Conservation (phyloP, 1,284 basidiomycete species). For the Caloboletus inedulis region DNA sequence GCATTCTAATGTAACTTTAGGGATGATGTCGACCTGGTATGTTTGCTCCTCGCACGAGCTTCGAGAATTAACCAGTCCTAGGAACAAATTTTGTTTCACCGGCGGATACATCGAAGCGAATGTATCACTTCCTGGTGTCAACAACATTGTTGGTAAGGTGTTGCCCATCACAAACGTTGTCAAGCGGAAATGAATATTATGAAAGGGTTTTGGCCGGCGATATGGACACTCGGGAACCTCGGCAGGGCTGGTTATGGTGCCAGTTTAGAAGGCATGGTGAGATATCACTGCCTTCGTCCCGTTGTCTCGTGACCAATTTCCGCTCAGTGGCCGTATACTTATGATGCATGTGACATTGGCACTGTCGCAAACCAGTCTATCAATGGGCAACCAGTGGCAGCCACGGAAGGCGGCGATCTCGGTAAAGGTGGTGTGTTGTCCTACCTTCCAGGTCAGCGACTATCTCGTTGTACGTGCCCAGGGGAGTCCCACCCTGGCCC, state of each 20-base stretch:
- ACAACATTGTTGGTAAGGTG: slow-evolving; percentile 47
- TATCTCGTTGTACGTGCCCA: slow-evolving; percentile 58
- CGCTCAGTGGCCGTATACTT: slow-evolving; percentile 45
- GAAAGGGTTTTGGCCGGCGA: slow-evolving; percentile 54
- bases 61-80: slow-evolving; percentile 14
- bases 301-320: slow-evolving; percentile 6
- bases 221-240: slow-evolving; percentile 68
- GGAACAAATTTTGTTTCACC: slow-evolving; percentile 82
- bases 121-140: slow-evolving; percentile 65
- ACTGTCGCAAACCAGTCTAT: slow-evolving; percentile 53
- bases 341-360: slow-evolving; percentile 53
- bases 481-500: slow-evolving; percentile 60
- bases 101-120: slow-evolving; percentile 60
- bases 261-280: slow-evolving; percentile 38
- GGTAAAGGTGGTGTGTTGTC: slow-evolving; percentile 36
- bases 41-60: neutral
- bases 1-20: slow-evolving; percentile 27
- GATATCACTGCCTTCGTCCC: slow-evolving; percentile 1
- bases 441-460: slow-evolving; percentile 49
- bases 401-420: slow-evolving; percentile 39
- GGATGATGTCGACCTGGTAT: slow-evolving; percentile 37
- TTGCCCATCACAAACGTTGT: neutral
- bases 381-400: slow-evolving; percentile 38
- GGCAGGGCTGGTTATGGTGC: slow-evolving; percentile 56
- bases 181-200: slow-evolving; percentile 6